Evolutionary conservation across 2,329 filamentous ascomycete genomes (phyloP).

Genomic region (Teratosphaeria destructans): DNA sequence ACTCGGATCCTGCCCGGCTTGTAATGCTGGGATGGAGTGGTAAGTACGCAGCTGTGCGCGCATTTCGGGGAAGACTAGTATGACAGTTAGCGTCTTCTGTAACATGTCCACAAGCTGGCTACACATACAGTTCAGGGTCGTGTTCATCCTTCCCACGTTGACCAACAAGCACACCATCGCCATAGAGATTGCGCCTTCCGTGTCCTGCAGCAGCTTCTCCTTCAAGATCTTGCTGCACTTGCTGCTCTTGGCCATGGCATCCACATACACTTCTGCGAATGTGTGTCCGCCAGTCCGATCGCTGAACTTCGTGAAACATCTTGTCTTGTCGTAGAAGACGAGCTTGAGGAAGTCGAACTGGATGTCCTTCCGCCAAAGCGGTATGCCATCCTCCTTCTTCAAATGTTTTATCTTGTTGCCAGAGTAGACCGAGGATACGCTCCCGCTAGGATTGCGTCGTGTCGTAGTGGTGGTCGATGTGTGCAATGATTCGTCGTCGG

Average conservation of each 20-base stretch:
- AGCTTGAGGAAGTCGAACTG: slow-evolving; percentile 76
- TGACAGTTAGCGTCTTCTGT: slow-evolving; percentile 11
- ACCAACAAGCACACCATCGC: slow-evolving; percentile 97
- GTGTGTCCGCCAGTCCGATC: slow-evolving; percentile 62
- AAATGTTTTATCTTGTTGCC: slow-evolving; percentile 72
- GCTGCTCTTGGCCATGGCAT: slow-evolving; percentile 96
- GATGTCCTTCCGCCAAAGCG: slow-evolving; percentile 77
- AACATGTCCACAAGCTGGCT: neutral
- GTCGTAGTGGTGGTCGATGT: slow-evolving; percentile 43
- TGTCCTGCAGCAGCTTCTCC: slow-evolving; percentile 88
- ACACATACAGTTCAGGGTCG: slow-evolving; percentile 75
- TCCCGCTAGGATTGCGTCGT: slow-evolving; percentile 53
- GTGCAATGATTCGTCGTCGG: slow-evolving; percentile 26
- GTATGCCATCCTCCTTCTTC: slow-evolving; percentile 82
- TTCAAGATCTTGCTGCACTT: slow-evolving; percentile 98
- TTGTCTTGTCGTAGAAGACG: slow-evolving; percentile 64
- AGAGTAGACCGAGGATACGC: slow-evolving; percentile 56
- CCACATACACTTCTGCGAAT: slow-evolving; percentile 95
- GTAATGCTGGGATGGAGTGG: slow-evolving; percentile 91
- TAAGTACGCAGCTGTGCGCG: slow-evolving; percentile 94
- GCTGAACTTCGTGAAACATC: slow-evolving; percentile 86
- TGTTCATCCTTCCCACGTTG: slow-evolving; percentile 98
- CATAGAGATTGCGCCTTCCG: slow-evolving; percentile 90
- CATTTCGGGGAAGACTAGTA: slow-evolving; percentile 94
- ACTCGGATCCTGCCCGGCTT: slow-evolving; percentile 87